Percentiles rank a stretch among this genome's conserved stretches.
Evolutionary conservation across 2,329 filamentous ascomycete genomes (phyloP).

Genomic region (Fusarium sp.): DNA sequence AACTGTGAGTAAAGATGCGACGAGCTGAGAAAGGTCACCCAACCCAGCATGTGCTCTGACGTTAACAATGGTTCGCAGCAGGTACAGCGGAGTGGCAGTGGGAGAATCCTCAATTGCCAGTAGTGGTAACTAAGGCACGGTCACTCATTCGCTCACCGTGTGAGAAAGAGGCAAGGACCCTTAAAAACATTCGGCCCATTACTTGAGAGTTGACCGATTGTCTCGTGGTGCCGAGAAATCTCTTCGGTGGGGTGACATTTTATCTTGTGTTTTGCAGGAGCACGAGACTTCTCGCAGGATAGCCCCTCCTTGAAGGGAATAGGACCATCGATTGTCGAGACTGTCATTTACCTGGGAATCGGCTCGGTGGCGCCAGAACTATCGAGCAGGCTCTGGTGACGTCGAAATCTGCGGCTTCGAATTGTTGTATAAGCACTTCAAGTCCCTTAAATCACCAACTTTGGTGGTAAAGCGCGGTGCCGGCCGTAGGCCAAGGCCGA

Average conservation of each 20-base stretch:
- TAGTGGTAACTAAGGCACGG: slow-evolving; percentile 26
- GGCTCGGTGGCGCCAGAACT: slow-evolving; percentile 44
- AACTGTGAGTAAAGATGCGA: slow-evolving; percentile 42
- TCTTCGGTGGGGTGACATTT: slow-evolving; percentile 49
- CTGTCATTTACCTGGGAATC: slow-evolving; percentile 41
- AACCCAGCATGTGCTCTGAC: slow-evolving; percentile 44
- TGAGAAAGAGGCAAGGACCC: slow-evolving; percentile 26
- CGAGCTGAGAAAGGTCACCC: slow-evolving; percentile 43
- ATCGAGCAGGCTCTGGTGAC: slow-evolving; percentile 44
- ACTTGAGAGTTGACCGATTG: slow-evolving; percentile 46
- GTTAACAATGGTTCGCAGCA: slow-evolving; percentile 35
- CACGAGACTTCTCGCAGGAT: slow-evolving; percentile 44
- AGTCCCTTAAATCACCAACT: slow-evolving; percentile 35
- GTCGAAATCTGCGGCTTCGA: slow-evolving; percentile 41
- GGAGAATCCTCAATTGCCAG: slow-evolving; percentile 14
- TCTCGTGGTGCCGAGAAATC: slow-evolving; percentile 49
- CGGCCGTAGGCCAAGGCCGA: slow-evolving; percentile 40
- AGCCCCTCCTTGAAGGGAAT: slow-evolving; percentile 39
- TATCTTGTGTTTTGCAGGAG: slow-evolving; percentile 36
- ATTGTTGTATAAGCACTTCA: slow-evolving; percentile 45
- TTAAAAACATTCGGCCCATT: slow-evolving; percentile 46
- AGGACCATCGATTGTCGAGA: slow-evolving; percentile 29
- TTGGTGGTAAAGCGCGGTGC: slow-evolving; percentile 39
- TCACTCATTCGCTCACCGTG: slow-evolving; percentile 40
- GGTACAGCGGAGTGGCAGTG: slow-evolving; percentile 30